Base-by-base conservation (phyloP, 257 asterid genomes). In the Solanum piurae region DNA sequence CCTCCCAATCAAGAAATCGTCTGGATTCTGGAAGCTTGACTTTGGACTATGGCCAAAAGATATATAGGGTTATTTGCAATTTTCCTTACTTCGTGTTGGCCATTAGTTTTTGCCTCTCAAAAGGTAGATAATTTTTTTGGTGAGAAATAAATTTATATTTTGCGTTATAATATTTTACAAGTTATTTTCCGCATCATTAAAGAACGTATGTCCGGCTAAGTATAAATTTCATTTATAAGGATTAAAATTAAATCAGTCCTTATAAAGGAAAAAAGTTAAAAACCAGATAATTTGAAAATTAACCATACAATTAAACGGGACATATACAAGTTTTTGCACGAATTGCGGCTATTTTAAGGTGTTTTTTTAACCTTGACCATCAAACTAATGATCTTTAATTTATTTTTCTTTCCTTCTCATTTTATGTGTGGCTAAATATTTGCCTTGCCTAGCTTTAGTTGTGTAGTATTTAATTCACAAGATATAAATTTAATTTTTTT, bases 41-140 rank as follows among this genome's bases (percentile, higher is more conserved):
- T 52, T 2, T 16, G 1, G 8, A 18, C 64, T 55, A 55, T 55
- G 64, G 25, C 64, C n/a, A 20, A 18, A 55, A 55, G 10, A 49
- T 55, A 55, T 55, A 20, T 42, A 42, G 1, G 49, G 5, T 55
- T 3, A 21, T 55, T 55, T 55, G 64, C 11, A 55, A 20, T 20
- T 55, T 55, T 55, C n/a, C 64, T 20, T 18, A 6, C 4, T 55
- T 55, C 3, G 4, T 49, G n/a, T 55, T 20, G 64, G 64, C 20
- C 64, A 7, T 55, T 55, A 55, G 25, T 6, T 55, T 55, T 55
- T 55, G 10, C 11, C 11, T 3, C n/a, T 55, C 64, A 20, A 49
- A 16, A 55, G 4, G 9, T 1, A 7, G 0, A 16, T 52, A 5
- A 1, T 1, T 46, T 12, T 6, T 6, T 2, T 6, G 0, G 1